Evolutionary conservation across 352 stramenopile species (phyloP), one percentile per base, ranked within the genome.

Genomic region (Globisporangium orthogonon): DNA sequence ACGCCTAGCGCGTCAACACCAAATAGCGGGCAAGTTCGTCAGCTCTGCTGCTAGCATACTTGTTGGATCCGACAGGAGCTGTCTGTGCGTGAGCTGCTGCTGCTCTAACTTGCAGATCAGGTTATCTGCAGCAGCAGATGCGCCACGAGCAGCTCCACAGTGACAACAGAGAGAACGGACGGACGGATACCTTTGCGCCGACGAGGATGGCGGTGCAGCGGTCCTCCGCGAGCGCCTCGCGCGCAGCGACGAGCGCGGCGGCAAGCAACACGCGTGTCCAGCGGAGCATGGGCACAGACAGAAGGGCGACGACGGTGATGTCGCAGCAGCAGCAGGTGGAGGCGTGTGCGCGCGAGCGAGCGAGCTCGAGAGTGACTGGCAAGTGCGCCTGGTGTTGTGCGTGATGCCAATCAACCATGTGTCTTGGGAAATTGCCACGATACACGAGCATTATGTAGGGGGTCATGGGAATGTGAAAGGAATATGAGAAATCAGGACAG

Each of bases 151-250:
- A 41, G 37, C 10, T 41, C 37, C 37, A 23, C 23, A 23, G 23
- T 4, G 4, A 10, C 10, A 13, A 17, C 10, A 67, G 48, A 23
- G 23, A 23, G 23, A 23, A 35, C 62, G n/a, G 44, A 58, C 39
- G 28, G 4, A 31, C 3, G 49, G 14, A 2, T 48, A 89, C 76
- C 69, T 91, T 87, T 44, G 78, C 74, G 33, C 83, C 83, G 15
- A 92, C 79, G 58, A 92, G 65, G 67, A 92, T 90, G 46, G 83
- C 76, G 0, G 83, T 92, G 71, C 83, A 92, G 39, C 78, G 76
- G 51, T 92, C 83, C 45, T 84, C 71, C 7, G 66, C 69, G 45
- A 66, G 50, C 17, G 50, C 55, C 10, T 50, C 29, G 56, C 48
- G 51, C 9, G 47, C 23, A 9, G 52, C 55, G 18, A 60, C 66